A percentile compares a stretch with the other conserved stretches of the same genome.
Evolutionary conservation across 441 rosid genomes (phyloP).

Genomic region (Hypseocharis bilobata): DNA sequence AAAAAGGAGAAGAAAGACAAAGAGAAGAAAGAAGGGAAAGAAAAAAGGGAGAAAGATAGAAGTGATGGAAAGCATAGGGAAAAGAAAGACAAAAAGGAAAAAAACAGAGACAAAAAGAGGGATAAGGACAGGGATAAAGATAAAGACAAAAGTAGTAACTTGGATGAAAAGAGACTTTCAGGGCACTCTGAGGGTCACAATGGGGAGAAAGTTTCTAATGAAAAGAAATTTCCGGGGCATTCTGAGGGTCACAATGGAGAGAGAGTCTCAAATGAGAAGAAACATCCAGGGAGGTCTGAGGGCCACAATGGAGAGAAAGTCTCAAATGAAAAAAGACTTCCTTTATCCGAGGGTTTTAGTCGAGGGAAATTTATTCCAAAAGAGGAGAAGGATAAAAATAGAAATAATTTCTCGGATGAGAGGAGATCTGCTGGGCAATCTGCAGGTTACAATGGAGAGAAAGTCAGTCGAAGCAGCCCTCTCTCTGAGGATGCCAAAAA

Average conservation of each 20-base stretch:
- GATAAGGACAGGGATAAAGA: conserved; percentile 40
- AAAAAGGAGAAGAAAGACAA: conserved; percentile 41
- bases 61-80: conserved; percentile 38
- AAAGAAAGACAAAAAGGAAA: conserved; percentile 42
- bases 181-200: not conserved
- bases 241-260: conserved; percentile 1
- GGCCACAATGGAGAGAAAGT: not conserved
- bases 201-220: not conserved
- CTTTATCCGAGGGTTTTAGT: not conserved
- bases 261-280: conserved; percentile 27
- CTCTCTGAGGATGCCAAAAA: conserved; percentile 19
- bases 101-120: conserved; percentile 26
- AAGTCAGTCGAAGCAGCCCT: conserved; percentile 21
- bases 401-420: conserved; percentile 15
- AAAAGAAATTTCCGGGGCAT: not conserved
- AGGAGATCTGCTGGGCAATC: conserved; percentile 17
- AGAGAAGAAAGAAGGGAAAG: conserved; percentile 36
- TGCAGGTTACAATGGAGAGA: conserved; percentile 25
- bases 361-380: not conserved
- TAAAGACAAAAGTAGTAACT: conserved; percentile 24
- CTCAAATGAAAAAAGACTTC: conserved; percentile 2
- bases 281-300: conserved; percentile 15
- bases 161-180: conserved; percentile 33
- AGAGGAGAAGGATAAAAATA: conserved; percentile 14
- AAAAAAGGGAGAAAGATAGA: conserved; percentile 35